Base-by-base conservation (phyloP, 805 yeast genomes). In the Candida maesae region DNA sequence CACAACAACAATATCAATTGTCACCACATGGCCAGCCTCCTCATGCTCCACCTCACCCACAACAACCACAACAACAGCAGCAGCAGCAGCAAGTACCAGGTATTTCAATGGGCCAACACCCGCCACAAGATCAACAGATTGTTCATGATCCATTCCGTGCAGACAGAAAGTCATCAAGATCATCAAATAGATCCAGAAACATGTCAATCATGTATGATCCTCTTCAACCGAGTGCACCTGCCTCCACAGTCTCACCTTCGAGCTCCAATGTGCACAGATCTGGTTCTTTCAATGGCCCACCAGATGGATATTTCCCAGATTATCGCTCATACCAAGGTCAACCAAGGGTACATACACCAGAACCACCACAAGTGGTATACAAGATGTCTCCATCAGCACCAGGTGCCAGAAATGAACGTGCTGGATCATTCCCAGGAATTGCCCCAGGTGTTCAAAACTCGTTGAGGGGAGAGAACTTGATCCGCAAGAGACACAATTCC, bases 151-250 rank as follows among this genome's bases (percentile, higher is more conserved):
- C 58, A 6, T 56, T 55, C 43, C 43, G 38, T 6, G 32, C 45
- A 14, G 56, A 55, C 15, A 24, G 59, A 16, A 51, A 47, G 36
- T 43, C 53, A 2, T 49, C 58, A 6, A 32, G 50, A 9, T 42
- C 52, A 7, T 49, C 58, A 1, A 39, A 52, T 9, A 48, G 51
- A 39, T 38, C 55, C 8, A 46, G 62, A 41, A 46, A 51, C 21
- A 43, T 55, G 53, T 56, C 61, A 4, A 38, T 58, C 9, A 23
- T 56, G 3, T 55, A 49, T 39, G 61, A 57, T 37, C 61, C 61
- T 6, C 41, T 57, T 11, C 59, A 55, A 25, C 47, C 55, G 14
- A 39, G 40, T n/a, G 23, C 46, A 9, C 34, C 42, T 12, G 18
- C 39, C 6, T 26, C 39, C 13, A 11, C 31, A 1, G n/a, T 31